Evolutionary conservation across 345 rosid genomes (phyloP), one percentile per base, ranked within the genome.

Genomic region (Hibiscus mutabilis): DNA sequence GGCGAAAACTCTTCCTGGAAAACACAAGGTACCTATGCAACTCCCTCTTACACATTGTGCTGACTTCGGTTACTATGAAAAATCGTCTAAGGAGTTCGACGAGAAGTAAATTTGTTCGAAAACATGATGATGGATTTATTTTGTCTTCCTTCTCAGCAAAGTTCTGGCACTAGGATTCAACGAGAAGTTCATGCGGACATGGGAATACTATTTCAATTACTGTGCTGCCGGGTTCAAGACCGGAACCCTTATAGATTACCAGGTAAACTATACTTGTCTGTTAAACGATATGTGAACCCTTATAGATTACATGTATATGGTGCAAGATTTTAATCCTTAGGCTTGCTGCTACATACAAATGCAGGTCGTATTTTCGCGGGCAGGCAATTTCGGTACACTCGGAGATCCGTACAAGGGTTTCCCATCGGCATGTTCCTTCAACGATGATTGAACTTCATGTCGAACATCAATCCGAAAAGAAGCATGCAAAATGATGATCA

Each of bases 201-300:
- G 42, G 40, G 42, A 37, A 37, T 37, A 37, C 42, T 37, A 37
- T 37, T 37, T 37, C 0, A 11, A 37, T 37, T 88, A 94, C 49
- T 86, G 87, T n/a, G 91, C 96, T 22, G 93, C 96, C 24, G 92
- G 96, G 55, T 94, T 88, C 76, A 90, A 85, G 84, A 75, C 93
- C 2, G 78, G 60, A 16, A 87, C 91, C 0, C 88, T 90, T 11
- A 85, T 91, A 75, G 79, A 87, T 81, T 89, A 91, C 70, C 93
- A 90, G 89, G 91, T 88, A 76, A 14, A 14, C 35, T 27, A 62
- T 61, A 2, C 5, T 19, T 29, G 40, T 56, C 14, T 3, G 31
- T 57, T 12, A 57, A 24, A 52, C n/a, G 56, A n/a, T 16, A n/a
- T 52, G 56, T 6, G 22, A 52, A 52, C 19, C 10, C n/a, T n/a